Conservation (phyloP, 2,329 filamentous ascomycete genomes). For the Scedosporium boydii region DNA sequence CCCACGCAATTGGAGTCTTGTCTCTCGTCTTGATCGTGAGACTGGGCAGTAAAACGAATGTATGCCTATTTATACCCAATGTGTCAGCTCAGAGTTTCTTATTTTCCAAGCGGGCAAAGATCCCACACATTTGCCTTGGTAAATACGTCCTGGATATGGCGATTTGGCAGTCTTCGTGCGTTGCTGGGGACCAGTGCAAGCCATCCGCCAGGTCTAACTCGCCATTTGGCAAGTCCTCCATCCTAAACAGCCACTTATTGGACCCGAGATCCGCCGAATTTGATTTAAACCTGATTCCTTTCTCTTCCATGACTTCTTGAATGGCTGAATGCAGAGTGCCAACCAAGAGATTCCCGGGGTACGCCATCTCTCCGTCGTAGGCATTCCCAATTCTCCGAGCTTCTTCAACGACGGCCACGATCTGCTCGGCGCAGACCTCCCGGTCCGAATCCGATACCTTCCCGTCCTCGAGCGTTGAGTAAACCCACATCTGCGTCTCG, state of each 20-base stretch:
- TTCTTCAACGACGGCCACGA: conserved; percentile 21
- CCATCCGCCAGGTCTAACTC: conserved; percentile 28
- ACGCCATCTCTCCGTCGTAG: conserved; percentile 12
- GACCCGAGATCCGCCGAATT: conserved; percentile 15
- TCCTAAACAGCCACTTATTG: conserved; percentile 50
- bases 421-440: conserved; percentile 20
- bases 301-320: conserved; percentile 7
- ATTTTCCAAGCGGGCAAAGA: not conserved
- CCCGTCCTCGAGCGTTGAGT: conserved; percentile 38
- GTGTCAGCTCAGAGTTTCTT: not conserved
- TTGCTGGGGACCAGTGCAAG: conserved; percentile 45
- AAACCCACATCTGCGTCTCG: conserved; percentile 58
- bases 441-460: conserved; percentile 9
- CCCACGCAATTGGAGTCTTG: conserved; percentile 51
- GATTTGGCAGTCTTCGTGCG: conserved; percentile 42
- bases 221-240: conserved; percentile 30
- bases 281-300: not conserved
- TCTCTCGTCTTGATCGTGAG: conserved; percentile 34
- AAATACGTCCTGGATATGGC: conserved; percentile 47
- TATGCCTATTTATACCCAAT: conserved; percentile 22
- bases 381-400: conserved; percentile 17
- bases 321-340: conserved; percentile 23
- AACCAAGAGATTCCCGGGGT: conserved; percentile 23
- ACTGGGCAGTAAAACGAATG: conserved; percentile 34
- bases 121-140: conserved; percentile 39